phyloP scores from a whole-genome alignment of 2,329 filamentous ascomycete genomes.

The Talaromyces sp. region DNA sequence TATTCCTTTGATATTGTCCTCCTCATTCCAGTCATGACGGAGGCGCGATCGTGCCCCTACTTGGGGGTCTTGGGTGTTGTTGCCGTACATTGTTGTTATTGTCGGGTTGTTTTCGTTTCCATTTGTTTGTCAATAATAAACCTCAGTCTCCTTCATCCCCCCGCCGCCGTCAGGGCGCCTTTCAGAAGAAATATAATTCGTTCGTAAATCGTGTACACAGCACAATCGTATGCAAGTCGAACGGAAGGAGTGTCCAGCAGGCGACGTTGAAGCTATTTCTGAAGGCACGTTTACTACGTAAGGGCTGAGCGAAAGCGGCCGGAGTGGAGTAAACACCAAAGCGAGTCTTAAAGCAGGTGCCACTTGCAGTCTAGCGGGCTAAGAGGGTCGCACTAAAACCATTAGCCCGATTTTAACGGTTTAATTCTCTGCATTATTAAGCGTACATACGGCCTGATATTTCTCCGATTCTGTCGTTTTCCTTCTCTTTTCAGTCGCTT shows the following conservation, averaged over 20 bases:
- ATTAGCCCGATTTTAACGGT: not conserved
- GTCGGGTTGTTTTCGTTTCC: not conserved
- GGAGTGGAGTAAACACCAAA: not conserved
- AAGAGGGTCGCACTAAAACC: not conserved
- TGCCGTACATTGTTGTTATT: slow-evolving; percentile 6
- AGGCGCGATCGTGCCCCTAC: not conserved
- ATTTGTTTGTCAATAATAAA: not conserved
- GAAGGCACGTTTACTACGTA: not conserved
- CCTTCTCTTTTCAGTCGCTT: not conserved
- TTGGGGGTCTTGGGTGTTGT: not conserved
- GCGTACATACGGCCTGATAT: not conserved
- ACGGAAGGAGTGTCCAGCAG: not conserved
- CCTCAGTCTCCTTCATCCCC: not conserved
- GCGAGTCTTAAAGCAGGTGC: not conserved
- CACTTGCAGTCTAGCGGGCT: not conserved
- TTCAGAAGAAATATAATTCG: not conserved
- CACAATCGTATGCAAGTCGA: not conserved
- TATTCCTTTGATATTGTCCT: not conserved
- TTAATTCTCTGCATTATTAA: not conserved
- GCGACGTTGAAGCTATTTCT: not conserved
- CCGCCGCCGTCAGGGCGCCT: slow-evolving; percentile 1
- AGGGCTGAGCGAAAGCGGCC: not conserved
- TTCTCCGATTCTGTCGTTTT: not conserved
- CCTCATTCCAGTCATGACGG: not conserved
- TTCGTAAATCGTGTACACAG: not conserved